Base-by-base conservation (phyloP, 257 asterid genomes). In the Nemophila menziesii region DNA sequence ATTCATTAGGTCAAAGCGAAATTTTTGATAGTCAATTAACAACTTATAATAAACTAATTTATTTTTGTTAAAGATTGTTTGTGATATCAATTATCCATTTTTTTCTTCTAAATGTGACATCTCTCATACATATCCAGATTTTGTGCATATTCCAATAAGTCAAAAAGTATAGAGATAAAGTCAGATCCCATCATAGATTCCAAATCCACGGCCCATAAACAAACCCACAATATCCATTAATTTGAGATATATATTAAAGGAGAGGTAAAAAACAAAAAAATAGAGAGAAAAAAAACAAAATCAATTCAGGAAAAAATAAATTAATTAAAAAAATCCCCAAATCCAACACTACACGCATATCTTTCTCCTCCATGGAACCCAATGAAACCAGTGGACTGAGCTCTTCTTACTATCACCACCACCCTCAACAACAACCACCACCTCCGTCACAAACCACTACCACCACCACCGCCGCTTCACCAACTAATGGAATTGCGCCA, bases 311-410 rank as follows among this genome's bases (percentile, higher is more conserved):
- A 39, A 56, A 51, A 23, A 54, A 62, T 50, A 61, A 43, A 9
- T 2, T 15, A 33, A 60, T 2, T 6, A 33, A 48, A 36, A 43
- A 48, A 24, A 40, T 21, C 38, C 70, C 57, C 62, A 52, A 68
- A 54, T 47, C 56, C 57, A 46, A 50, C 45, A 20, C 61, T 46
- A 24, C 58, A 8, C 57, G 44, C 47, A 33, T 9, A 18, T 39
- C 17, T 56, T 51, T 50, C 54, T 39, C 45, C 40, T 22, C 46
- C 19, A 72, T 72, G 80, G 80, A 72, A 58, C 64, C 72, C 65
- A 72, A 64, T 65, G 74, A 72, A 66, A 61, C 55, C 49, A 54
- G 70, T 64, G 75, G 72, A 62, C 72, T 67, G 47, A 57, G 55
- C 69, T 16, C 22, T 16, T 67, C 79, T 63, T 72, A 57, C 80